Evolutionary conservation across 805 yeast genomes (phyloP), one percentile per base, ranked within the genome.

Genomic region (Kodamaea sagamina): DNA sequence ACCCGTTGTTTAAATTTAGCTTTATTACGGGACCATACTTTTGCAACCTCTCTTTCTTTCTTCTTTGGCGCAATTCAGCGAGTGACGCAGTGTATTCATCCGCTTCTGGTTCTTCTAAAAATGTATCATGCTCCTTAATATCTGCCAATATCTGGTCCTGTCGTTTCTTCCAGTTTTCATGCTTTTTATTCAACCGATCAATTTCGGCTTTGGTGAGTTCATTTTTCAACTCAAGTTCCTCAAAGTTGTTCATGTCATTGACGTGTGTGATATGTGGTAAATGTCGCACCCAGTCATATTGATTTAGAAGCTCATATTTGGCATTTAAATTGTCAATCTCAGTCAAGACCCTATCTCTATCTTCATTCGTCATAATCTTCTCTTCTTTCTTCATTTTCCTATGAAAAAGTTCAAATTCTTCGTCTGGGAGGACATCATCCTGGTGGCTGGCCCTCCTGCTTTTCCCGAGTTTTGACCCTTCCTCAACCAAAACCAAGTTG

Each of bases 361-460:
- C 90, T 1, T 74, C 65, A 26, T 68, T 68, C 21, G 71, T 63
- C 77, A 83, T 80, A 36, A 78, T 71, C 46, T 74, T 74, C 59
- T 86, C 95, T 41, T 81, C 82, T 43, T 77, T 77, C 48, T 75
- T 78, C 80, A 84, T 78, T 29, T 76, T 70, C 32, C 72, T 71
- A 61, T 85, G 90, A 52, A 72, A 77, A 10, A 65, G 47, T 22
- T 59, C 53, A 55, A 67, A 81, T 10, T 65, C 13, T 0, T 57
- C 50, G 55, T 80, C 84, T 1, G 60, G 52, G 37, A 86, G 62
- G 4, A 81, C 78, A 44, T 69, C 75, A 4, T 31, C 51, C 2
- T 43, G 29, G 26, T n/a, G 34, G 45, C 17, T 15, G 16, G n/a
- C 27, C 6, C 21, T 12, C 22, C 36, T 25, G 13, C 9, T 16